Base-by-base conservation (phyloP, 148 eudicot genomes). In the Heliamphora exappendiculata region DNA sequence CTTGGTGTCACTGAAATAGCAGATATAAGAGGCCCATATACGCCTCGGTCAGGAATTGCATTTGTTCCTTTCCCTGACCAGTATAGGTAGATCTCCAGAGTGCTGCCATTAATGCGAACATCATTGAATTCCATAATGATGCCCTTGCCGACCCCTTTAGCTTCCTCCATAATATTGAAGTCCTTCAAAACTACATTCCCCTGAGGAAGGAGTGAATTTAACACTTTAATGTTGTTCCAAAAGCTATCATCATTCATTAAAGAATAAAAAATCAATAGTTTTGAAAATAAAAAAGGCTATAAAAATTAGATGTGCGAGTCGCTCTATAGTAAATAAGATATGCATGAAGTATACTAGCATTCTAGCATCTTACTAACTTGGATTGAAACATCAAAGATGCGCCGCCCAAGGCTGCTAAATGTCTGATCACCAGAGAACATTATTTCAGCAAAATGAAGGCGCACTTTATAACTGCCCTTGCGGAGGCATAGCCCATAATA, bases 1-100 rank as follows among this genome's bases (percentile, higher is more conserved):
- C 98, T 91, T 24, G 97, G 97, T 76, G 93, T 94, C 59, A 94
- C 88, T 10, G 93, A 64, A 74, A 94, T 94, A 66, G 90, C 98
- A 60, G 98, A 94, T 85, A 94, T 85, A 70, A 91, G 91, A 74
- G 98, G 98, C 53, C 98, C 98, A 77, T 94, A 90, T 67, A 85
- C 88, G 49, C 89, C 87, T 82, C 91, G 78, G n/a, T 26, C 49
- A 42, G 97, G 98, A 83, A 94, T 62, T 53, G 88, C 79, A 7
- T 82, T 94, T n/a, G 97, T 94, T 54, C 98, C 97, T 84, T 87
- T 87, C 41, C 97, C 98, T 20, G 85, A 74, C 98, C 98, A 94
- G 83, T 90, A 94, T 59, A 91, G 78, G 84, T 85, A 84, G 76
- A 94, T 86, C 83, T 87, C 95, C 67, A 94, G 81, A 59, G 95